A percentile compares a stretch with the other conserved stretches of the same genome.
Conservation (phyloP, 2,329 filamentous ascomycete species). For the Alternaria gansuensis region DNA sequence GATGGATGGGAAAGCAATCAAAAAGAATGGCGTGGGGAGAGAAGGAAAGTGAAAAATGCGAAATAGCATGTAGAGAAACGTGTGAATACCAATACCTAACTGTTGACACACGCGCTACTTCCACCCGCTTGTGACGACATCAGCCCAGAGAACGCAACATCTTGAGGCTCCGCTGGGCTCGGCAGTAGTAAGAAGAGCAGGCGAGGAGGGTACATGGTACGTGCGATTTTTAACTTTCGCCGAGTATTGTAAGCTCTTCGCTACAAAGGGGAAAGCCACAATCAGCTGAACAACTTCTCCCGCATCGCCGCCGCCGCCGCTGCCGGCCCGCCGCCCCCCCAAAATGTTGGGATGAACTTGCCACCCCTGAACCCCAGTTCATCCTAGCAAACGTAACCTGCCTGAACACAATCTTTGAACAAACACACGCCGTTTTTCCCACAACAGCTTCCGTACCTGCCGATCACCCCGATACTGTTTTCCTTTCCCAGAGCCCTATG, state of each 20-base stretch:
- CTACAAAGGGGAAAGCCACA: conserved; percentile 1
- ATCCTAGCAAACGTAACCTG: conserved; percentile 1
- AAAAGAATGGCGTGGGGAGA: neutral
- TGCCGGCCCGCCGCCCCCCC: neutral
- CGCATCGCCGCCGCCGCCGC: neutral
- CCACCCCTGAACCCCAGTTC: conserved; percentile 10
- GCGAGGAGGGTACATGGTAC: neutral
- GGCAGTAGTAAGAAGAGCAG: neutral
- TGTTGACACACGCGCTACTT: neutral
- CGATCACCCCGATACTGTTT: neutral
- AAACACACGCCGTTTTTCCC: neutral
- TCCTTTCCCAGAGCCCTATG: neutral
- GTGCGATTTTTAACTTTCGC: neutral
- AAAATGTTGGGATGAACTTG: conserved; percentile 5
- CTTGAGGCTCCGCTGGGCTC: neutral
- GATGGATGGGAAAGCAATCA: neutral
- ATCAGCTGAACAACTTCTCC: neutral
- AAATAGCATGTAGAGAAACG: conserved; percentile 5
- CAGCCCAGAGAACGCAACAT: neutral
- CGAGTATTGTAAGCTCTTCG: neutral
- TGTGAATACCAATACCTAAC: conserved; percentile 7
- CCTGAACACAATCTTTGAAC: neutral
- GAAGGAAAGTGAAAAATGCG: neutral
- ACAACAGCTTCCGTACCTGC: neutral
- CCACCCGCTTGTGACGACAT: neutral